Base-by-base conservation (phyloP, 2,329 filamentous ascomycete genomes). In the Alternaria novae-zelandiae region DNA sequence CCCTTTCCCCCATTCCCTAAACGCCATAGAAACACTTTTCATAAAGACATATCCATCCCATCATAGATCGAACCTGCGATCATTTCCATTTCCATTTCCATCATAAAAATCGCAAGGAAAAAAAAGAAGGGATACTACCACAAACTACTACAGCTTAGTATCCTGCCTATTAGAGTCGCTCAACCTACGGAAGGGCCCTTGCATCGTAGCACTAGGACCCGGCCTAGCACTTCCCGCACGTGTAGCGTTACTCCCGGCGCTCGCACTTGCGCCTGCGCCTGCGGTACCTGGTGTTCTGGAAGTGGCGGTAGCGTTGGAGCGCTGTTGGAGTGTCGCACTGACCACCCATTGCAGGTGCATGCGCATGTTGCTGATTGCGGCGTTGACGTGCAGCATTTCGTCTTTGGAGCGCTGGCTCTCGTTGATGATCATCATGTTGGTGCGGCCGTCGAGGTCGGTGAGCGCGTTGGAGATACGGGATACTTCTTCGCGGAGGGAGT, bases 271-370 rank as follows among this genome's bases (percentile, higher is more conserved):
- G 15, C 54, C 70, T 44, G 71, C 69, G 55, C 54, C 70, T 44
- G 71, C 69, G 55, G 65, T 71, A 50, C 71, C 70, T 30, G 70
- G 65, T 43, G 72, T 67, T 61, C 74, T 69, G 9, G 74, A 72
- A 51, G 64, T 72, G 44, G 70, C 69, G 45, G 73, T 63, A 46
- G 74, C 69, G 46, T 64, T 74, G 15, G 70, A 71, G 30, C 76
- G 75, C 51, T 79, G 75, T 61, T 87, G 85, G 63, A 88, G 75
- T 17, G 86, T 84, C 2, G 86, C 83, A 63, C 86, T 87, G 71
- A 88, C 85, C 12, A 89, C 82, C 88, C 88, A 89, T 56, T 89
- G 87, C 21, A 90, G 81, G 70, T 90, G 88, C 80, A 88, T 84
- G 57, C 86, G 83, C 65, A 89, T 83, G 15, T 83, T 85, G 67